Percentiles rank a stretch among this genome's conserved stretches.
phyloP scores from a whole-genome alignment of 169 alveolate species.

The Plasmodium knowlesi region DNA sequence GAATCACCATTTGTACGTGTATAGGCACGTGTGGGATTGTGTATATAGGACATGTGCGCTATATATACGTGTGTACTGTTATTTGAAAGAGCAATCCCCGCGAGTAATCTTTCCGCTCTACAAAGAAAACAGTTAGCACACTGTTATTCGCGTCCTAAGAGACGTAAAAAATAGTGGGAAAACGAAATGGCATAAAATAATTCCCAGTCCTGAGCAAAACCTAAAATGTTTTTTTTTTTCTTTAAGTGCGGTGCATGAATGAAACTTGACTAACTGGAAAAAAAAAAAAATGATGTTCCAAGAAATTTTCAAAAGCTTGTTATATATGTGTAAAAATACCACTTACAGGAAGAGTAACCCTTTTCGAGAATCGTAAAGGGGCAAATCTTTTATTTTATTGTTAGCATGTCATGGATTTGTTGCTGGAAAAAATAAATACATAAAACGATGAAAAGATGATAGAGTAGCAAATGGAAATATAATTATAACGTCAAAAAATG shows the following conservation, averaged over 20 bases:
- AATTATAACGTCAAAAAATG: not conserved
- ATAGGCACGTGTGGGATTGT: not conserved
- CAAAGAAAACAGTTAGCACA: not conserved
- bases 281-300: not conserved
- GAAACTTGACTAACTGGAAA: not conserved
- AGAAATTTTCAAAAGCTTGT: not conserved
- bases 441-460: not conserved
- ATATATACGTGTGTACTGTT: not conserved
- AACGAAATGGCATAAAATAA: not conserved
- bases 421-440: not conserved
- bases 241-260: not conserved
- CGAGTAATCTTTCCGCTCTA: not conserved
- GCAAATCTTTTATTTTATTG: not conserved
- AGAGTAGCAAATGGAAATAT: not conserved
- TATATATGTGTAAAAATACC: not conserved
- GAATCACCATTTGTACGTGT: not conserved
- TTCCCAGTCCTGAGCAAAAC: not conserved
- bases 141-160: not conserved
- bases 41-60: not conserved
- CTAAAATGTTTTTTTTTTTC: not conserved
- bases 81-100: not conserved
- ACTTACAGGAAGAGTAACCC: not conserved
- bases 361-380: not conserved
- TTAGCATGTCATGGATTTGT: not conserved
- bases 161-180: not conserved